A percentile compares a stretch with the other conserved stretches of the same genome.
Evolutionary conservation across 345 rosid species (phyloP).

Genomic region (Eucalyptus dawsonii): DNA sequence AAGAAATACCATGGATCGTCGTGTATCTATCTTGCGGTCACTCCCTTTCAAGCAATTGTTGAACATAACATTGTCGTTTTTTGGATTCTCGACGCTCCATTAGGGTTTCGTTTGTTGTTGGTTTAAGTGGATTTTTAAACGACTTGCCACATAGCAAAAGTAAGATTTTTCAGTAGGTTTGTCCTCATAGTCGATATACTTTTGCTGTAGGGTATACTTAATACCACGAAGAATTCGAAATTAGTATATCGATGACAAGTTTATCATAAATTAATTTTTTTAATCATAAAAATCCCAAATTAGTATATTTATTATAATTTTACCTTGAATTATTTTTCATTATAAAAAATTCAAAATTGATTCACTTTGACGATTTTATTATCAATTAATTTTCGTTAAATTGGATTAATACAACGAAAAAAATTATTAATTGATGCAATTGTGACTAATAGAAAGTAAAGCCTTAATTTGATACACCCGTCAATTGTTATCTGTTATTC

Average conservation of each 20-base stretch:
- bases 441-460: no score
- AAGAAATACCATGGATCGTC: neutral
- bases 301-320: no score
- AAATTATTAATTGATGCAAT: no score
- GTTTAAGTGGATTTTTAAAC: accelerated
- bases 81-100: accelerated
- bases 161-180: neutral
- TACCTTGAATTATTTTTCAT: no score
- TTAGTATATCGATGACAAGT: accelerated
- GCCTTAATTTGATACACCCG: no score
- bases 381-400: no score
- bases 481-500: accelerated
- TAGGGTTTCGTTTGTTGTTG: neutral
- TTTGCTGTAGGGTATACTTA: neutral
- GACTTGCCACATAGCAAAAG: neutral
- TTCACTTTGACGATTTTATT: no score
- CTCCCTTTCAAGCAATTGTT: no score
- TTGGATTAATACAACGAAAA: accelerated
- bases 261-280: no score
- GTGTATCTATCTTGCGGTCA: neutral
- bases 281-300: no score
- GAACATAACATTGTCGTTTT: neutral
- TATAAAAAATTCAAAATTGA: no score
- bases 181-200: neutral
- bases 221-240: accelerated